These are phyloP conservation scores for Candida tallmaniae DNA, from an alignment of 805 yeast species.

Conservation along the genomic window DNA sequence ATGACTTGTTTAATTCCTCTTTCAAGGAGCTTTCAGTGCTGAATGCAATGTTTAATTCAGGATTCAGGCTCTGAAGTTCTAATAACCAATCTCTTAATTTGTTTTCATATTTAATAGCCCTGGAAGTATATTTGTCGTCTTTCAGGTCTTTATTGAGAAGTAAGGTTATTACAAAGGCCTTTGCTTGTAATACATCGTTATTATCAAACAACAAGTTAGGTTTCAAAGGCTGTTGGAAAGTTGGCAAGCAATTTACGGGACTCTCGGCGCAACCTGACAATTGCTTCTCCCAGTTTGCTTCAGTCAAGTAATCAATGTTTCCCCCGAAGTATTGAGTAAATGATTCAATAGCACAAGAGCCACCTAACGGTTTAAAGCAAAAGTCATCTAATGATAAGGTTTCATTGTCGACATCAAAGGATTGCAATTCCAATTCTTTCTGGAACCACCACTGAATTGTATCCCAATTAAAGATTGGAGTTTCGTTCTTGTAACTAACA, in stretches of 20 bases:
- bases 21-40: conserved; percentile 81
- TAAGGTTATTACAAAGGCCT: conserved; percentile 74
- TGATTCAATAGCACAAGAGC: conserved; percentile 78
- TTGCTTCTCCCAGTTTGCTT: conserved; percentile 51
- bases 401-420: conserved; percentile 21
- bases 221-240: conserved; percentile 86
- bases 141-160: conserved; percentile 52
- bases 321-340: conserved; percentile 86
- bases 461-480: conserved; percentile 61
- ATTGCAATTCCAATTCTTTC: conserved; percentile 53
- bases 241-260: conserved; percentile 87
- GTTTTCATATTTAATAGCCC: conserved; percentile 65
- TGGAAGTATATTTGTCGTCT: conserved; percentile 33
- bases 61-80: conserved; percentile 37
- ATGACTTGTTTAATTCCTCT: conserved; percentile 76
- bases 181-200: conserved; percentile 48
- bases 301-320: conserved; percentile 44
- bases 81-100: conserved; percentile 53
- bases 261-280: conserved; percentile 61
- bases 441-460: conserved; percentile 84
- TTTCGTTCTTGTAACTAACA: conserved; percentile 53
- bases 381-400: conserved; percentile 49
- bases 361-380: conserved; percentile 82
- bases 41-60: conserved; percentile 56
- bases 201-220: conserved; percentile 59